Evolutionary conservation across 192 early-diverging fungal species (phyloP).

Genomic region (Bifiguratus adelaidae): DNA sequence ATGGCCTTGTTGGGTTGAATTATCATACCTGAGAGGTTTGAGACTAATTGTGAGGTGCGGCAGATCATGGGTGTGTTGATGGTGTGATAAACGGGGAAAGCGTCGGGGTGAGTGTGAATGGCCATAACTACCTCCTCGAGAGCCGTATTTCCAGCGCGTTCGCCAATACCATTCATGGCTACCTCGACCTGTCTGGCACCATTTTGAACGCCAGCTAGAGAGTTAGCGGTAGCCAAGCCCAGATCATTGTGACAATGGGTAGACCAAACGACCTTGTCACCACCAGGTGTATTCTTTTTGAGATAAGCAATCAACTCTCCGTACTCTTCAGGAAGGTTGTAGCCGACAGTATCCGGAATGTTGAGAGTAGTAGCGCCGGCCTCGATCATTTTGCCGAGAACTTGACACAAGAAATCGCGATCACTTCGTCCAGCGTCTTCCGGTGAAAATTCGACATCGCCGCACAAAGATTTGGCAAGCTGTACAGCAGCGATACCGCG

Average conservation of each 20-base stretch:
- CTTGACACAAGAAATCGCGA: constrained; percentile 76
- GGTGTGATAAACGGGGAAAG: constrained; percentile 82
- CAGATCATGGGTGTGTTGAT: constrained; percentile 85
- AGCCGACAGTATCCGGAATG: constrained; percentile 98
- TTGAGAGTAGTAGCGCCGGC: constrained; percentile 94
- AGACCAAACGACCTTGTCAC: constrained; percentile 69
- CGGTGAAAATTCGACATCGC: constrained; percentile 90
- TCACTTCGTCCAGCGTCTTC: constrained; percentile 93
- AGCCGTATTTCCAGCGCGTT: constrained; percentile 95
- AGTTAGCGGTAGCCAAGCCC: constrained; percentile 94
- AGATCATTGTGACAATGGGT: constrained; percentile 99
- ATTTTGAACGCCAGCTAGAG: constrained; percentile 78
- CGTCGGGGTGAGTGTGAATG: constrained; percentile 82
- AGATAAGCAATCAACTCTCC: constrained; percentile 79
- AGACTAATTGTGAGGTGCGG: constrained; percentile 82
- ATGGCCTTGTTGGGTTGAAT: constrained; percentile 98
- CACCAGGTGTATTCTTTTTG: constrained; percentile 58
- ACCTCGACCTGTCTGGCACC: constrained; percentile 96
- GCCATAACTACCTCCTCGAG: constrained; percentile 96
- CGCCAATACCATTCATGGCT: constrained; percentile 96
- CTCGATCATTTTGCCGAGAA: constrained; percentile 70
- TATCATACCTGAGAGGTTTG: constrained; percentile 84
- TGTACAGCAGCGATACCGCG: constrained; percentile 71
- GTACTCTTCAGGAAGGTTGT: constrained; percentile 87
- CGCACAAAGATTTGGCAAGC: constrained; percentile 67